Evolutionary conservation across 164 flowering plant species (phyloP), one percentile per base, ranked within the genome.

Genomic region (Kingdonia uniflora): DNA sequence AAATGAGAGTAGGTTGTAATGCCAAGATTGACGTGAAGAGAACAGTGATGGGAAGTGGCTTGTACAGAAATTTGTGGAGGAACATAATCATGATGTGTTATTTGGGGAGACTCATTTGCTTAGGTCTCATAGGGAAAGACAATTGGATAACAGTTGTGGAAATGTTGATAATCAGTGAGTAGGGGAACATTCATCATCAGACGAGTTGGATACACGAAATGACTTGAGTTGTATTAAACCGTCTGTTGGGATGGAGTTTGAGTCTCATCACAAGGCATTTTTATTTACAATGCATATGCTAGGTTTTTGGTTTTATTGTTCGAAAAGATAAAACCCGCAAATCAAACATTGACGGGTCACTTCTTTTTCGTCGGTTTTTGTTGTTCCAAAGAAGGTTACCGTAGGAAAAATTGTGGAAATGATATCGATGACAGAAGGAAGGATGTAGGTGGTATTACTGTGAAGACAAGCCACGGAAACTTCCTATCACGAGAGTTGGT

Each of bases 211-310:
- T 20, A 7, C 14, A 6, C 20, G 42, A 35, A 33, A 43, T 26
- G 62, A 59, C 33, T 14, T 59, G 33, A 54, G n/a, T 12, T 54
- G 21, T 50, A 19, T 38, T 10, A 51, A 51, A 17, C 63, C 63
- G 35, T 51, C 56, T 42, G 56, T 59, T 42, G 63, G 63, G 20
- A 59, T 59, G 63, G 56, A 59, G 49, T 59, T 59, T n/a, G 62
- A 59, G 16, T 59, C 62, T 42, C 62, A 52, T 42, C 62, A 59
- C 19, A 59, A 59, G 47, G 62, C 62, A 33, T 59, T 49, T 51
- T 49, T 59, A 11, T 51, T 19, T 59, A 59, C 41, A 59, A 59
- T 26, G 62, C 55, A 14, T 59, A 59, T 26, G 62, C 62, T 20
- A 59, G 62, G 50, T 40, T 52, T 19, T 40, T 59, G 62, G 62